These are phyloP conservation scores for Phaeosphaeriaceae sp. DNA, from an alignment of 2,329 filamentous ascomycete species.

Conservation along the genomic window DNA sequence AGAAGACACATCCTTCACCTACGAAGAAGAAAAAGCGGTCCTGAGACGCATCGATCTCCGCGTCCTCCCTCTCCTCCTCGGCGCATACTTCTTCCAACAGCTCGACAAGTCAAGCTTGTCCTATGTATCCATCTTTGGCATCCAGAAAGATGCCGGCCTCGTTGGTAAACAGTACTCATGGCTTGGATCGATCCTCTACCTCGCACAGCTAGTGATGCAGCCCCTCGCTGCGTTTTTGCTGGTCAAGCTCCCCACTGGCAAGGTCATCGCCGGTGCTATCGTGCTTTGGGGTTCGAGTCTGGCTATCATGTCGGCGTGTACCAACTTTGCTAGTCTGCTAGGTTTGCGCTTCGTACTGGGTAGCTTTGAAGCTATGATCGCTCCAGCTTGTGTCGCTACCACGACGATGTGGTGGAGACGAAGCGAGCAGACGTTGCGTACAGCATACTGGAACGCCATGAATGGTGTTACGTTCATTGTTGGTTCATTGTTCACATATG, in stretches of 20 bases:
- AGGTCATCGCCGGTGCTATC: slow-evolving; percentile 61
- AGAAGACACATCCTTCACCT: slow-evolving; percentile 52
- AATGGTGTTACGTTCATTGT: slow-evolving; percentile 65
- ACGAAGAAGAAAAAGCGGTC: slow-evolving; percentile 61
- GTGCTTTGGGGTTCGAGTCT: slow-evolving; percentile 63
- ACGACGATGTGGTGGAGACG: slow-evolving; percentile 69
- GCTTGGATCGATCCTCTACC: slow-evolving; percentile 68
- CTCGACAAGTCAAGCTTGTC: slow-evolving; percentile 57
- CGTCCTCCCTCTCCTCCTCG: slow-evolving; percentile 62
- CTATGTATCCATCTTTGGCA: slow-evolving; percentile 60
- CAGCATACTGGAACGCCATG: slow-evolving; percentile 68
- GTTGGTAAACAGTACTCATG: slow-evolving; percentile 63
- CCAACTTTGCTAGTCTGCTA: slow-evolving; percentile 48
- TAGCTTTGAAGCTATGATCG: slow-evolving; percentile 42
- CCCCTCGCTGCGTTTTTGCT: slow-evolving; percentile 61
- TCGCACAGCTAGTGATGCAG: slow-evolving; percentile 63
- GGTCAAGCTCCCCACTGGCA: slow-evolving; percentile 67
- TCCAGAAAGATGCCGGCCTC: slow-evolving; percentile 58
- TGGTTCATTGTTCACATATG: slow-evolving; percentile 66
- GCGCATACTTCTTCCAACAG: slow-evolving; percentile 68
- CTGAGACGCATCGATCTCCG: slow-evolving; percentile 59
- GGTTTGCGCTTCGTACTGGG: slow-evolving; percentile 53
- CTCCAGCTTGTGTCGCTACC: slow-evolving; percentile 64
- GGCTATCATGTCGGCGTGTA: slow-evolving; percentile 61
- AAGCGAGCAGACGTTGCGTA: slow-evolving; percentile 64